Percentiles rank a stretch among this genome's conserved stretches.
Conservation (phyloP, 768 basidiomycete species). For the Amanita brunnescens region DNA sequence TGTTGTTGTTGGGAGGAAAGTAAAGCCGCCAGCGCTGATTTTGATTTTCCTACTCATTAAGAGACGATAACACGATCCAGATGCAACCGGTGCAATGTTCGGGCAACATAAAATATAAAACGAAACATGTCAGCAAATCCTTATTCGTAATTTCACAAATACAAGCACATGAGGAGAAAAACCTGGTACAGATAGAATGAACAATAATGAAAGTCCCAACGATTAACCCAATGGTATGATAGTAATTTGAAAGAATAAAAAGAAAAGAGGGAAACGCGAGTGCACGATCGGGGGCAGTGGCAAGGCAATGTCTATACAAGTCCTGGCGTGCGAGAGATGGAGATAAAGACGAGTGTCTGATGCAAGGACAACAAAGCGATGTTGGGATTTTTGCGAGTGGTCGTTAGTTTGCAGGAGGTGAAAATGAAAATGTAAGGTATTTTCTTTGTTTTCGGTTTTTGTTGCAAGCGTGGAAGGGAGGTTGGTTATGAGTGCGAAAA, state of each 20-base stretch:
- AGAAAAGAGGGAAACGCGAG: neutral
- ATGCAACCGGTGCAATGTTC: neutral
- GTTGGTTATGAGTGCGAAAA: neutral
- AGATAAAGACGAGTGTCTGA: neutral
- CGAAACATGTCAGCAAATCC: neutral
- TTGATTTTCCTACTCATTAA: neutral
- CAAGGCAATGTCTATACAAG: neutral
- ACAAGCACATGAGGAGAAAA: constrained; percentile 2
- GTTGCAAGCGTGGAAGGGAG: neutral
- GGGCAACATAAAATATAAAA: neutral
- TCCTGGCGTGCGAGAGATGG: neutral
- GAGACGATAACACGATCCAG: neutral
- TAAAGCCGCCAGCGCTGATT: neutral
- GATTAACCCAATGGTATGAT: neutral
- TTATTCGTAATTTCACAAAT: neutral
- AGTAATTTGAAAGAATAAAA: constrained; percentile 3
- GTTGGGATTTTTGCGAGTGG: neutral
- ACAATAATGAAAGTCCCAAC: neutral
- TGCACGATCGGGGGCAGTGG: neutral
- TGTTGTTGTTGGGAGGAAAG: neutral
- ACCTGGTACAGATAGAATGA: neutral
- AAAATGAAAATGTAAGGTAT: neutral
- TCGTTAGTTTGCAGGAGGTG: too few relatives aligned
- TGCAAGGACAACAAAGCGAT: neutral
- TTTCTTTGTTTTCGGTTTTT: too few relatives aligned